These are phyloP conservation scores for Platismatia glauca DNA, from an alignment of 495 filamentous ascomycete genomes.

Conservation along the genomic window DNA sequence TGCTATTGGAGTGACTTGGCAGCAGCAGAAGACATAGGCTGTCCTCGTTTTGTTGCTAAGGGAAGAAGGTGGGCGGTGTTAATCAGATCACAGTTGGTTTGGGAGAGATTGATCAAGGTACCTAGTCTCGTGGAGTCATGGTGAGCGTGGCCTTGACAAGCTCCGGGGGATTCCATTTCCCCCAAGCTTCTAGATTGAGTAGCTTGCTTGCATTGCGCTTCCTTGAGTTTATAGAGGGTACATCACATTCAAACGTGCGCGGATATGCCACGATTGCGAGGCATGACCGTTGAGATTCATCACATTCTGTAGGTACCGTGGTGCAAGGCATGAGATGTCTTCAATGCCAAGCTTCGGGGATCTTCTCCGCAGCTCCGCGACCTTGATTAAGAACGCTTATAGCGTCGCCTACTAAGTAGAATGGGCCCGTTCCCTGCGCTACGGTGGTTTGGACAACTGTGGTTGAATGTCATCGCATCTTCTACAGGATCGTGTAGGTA, in stretches of 20 bases:
- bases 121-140: too few species aligned
- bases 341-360: neutral
- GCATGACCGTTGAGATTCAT: neutral
- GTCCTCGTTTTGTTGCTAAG: neutral
- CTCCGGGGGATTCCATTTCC: neutral
- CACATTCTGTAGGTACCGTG: neutral
- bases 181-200: neutral
- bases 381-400: too few species aligned
- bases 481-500: neutral
- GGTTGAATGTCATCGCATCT: slow-evolving; percentile 2
- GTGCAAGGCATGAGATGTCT: neutral
- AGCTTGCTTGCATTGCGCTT: neutral
- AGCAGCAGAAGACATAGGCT: neutral
- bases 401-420: neutral
- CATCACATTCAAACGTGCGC: neutral
- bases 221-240: neutral
- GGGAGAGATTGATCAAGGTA: too few species aligned
- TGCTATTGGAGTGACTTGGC: neutral
- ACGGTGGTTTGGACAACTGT: slow-evolving; percentile 7
- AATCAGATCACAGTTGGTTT: too few species aligned
- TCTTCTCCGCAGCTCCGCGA: too few species aligned
- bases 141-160: too few species aligned
- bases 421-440: neutral
- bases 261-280: neutral
- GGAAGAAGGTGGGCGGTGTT: neutral